Evolutionary conservation across 2,329 filamentous ascomycete species (phyloP), one percentile per base, ranked within the genome.

Genomic region (Alternaria arborescens): DNA sequence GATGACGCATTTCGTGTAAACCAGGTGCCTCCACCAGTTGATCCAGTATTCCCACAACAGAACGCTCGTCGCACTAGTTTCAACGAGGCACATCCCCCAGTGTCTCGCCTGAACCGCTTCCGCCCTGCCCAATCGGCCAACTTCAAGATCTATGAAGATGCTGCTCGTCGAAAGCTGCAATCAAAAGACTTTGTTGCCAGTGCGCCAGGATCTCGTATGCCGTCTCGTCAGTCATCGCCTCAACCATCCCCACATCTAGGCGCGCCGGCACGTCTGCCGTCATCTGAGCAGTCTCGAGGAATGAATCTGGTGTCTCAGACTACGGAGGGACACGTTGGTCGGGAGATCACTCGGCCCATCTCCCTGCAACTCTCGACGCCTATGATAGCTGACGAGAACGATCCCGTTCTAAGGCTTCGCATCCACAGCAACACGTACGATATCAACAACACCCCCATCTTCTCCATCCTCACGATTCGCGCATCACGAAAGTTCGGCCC

Each of bases 351-450:
- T 12, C 26, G 41, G 26, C n/a, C 34, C 14, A 38, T 52, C 26
- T 36, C 38, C 24, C 3, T 52, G 10, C 57, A 55, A 12, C 32
- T 28, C 16, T 20, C 47, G 6, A 20, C 14, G n/a, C n/a, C 42
- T 5, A 10, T 28, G 3, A 12, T 22, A 16, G 10, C 30, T 2
- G 10, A 47, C 18, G 30, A 52, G n/a, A 34, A 22, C 4, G 32
- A 53, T 26, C 46, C 53, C 3, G 24, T 41, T 5, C 34, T 67
- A n/a, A 52, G 38, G 7, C 26, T 68, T 5, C 52, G 51, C 1
- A 55, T 68, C 22, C 52, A 64, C 47, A 64, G 59, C 52, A 68
- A 69, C 56, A 66, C 53, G 12, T 53, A 55, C 10, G 67, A 68
- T 51, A 20, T 10, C 14, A 52, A 64, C 8, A 48, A 47, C 7